phyloP scores from a whole-genome alignment of 2,329 filamentous ascomycete genomes.

The Alternaria brassicicola region DNA sequence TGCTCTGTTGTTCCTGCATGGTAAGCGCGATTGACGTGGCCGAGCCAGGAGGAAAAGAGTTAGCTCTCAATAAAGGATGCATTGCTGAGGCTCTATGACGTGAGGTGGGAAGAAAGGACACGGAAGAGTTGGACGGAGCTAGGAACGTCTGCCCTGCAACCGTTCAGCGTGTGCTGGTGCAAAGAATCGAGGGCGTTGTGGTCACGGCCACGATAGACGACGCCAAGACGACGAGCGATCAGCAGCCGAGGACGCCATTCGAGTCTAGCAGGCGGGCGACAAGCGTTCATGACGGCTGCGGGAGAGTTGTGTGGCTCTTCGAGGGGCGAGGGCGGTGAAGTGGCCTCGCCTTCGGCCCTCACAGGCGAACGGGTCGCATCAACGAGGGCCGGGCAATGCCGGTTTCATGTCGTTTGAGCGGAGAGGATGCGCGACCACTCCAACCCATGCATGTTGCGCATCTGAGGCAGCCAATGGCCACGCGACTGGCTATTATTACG shows the following conservation, averaged over 20 bases:
- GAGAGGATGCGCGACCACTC: slow-evolving; percentile 6
- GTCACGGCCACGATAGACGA: slow-evolving; percentile 4
- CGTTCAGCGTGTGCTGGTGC: slow-evolving; percentile 18
- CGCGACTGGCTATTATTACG: slow-evolving; percentile 11
- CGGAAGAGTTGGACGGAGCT: slow-evolving; percentile 19
- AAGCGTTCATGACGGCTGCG: neutral
- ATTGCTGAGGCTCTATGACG: slow-evolving; percentile 23
- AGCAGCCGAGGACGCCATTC: slow-evolving; percentile 9
- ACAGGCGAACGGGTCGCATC: slow-evolving; percentile 14
- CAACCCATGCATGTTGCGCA: slow-evolving; percentile 22
- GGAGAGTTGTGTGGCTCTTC: neutral
- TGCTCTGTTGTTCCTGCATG: slow-evolving; percentile 48
- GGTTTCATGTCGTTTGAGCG: slow-evolving; percentile 27
- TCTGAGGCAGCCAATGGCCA: slow-evolving; percentile 19
- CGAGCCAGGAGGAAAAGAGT: slow-evolving; percentile 25
- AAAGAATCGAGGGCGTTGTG: neutral
- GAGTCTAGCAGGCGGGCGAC: neutral
- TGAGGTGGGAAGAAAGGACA: slow-evolving; percentile 16
- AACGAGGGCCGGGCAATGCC: slow-evolving; percentile 29
- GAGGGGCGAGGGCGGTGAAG: slow-evolving; percentile 13
- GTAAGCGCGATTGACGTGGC: slow-evolving; percentile 44
- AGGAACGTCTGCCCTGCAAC: slow-evolving; percentile 24
- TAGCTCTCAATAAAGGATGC: slow-evolving; percentile 18
- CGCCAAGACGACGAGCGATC: slow-evolving; percentile 17
- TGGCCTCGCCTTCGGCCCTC: neutral